Evolutionary conservation across 1,284 basidiomycete species (phyloP), one percentile per base, ranked within the genome.

Genomic region (Rhizoctonia solani): DNA sequence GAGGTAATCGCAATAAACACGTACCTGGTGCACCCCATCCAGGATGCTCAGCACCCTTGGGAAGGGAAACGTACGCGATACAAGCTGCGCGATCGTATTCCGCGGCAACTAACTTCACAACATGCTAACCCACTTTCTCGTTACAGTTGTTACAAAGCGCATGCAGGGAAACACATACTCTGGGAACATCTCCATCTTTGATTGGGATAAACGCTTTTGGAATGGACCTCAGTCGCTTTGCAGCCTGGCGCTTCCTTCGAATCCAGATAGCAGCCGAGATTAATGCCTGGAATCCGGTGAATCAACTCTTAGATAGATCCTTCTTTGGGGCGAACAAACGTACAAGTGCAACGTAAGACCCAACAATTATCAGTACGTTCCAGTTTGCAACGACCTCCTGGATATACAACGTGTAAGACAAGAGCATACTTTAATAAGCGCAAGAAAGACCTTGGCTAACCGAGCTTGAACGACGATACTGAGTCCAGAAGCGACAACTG

Each of bases 291-390:
- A 37, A 21, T 25, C n/a, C 8, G 42, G 46, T 23, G 30, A 13
- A 19, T 19, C 9, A 6, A 50, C 44, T 11, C 39, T n/a, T 54
- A 49, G 23, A 1, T 56, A 34, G 46, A n/a, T n/a, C n/a, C 21
- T 16, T 54, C 50, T 54, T 29, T 19, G 21, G 13, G n/a, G 3
- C 9, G 42, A 58, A 8, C 47, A 21, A 55, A 34, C 69, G 9
- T 30, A 71, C 70, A n/a, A 71, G 50, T 13, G 69, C 67, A 6
- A 70, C 44, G 44, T 71, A 71, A 29, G 63, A 71, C 14, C 66
- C 70, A 8, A 71, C 70, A 19, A 71, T 66, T 30, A 69, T 67
- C 21, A 71, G 34, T 8, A 71, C 70, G 37, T 71, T 71, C 70
- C 70, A 71, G 47, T 71, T 70, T 8, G 69, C 70, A 5, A 53